Evolutionary conservation across 192 early-diverging fungal genomes (phyloP), one percentile per base, ranked within the genome.

Genomic region (Tieghemiomyces parasiticus): DNA sequence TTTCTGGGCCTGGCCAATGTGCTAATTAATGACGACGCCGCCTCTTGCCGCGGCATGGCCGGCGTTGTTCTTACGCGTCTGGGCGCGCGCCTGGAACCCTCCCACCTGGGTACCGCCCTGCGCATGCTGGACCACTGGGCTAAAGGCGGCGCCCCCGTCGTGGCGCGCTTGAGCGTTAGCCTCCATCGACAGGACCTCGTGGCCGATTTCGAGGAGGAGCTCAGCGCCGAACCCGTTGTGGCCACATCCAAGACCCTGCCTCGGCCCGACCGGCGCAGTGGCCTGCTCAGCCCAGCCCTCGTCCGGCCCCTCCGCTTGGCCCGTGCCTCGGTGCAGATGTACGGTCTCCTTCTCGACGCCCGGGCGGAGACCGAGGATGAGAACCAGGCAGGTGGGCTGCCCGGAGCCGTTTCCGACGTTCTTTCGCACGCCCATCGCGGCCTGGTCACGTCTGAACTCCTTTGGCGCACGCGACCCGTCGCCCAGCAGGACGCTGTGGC

Each of bases 21-120:
- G 19, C 75, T 97, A 1, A 82, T 91, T 19, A 92, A 93, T 52
- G 97, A 99, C 61, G 92, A 95, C 28, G 88, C 88, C n/a, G 62
- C 81, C 25, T 88, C 92, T 63, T 97, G 95, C 61, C 78, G 93
- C 28, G 86, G 90, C 71, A 91, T 95, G 83, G 78, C 91, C 0
- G 85, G 81, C 14, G 68, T 68, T 8, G 62, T 97, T 56, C 78
- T 95, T 58, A 82, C 85, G 31, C 52, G 60, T 4, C 70, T 97
- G 0, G 56, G 94, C 13, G 56, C 64, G 28, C 75, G 86, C 30
- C 77, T 86, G 62, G 79, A 83, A 59, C 73, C 71, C 25, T 65
- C 68, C 12, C 75, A 77, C 20, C 59, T 86, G 35, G 71, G 78
- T 42, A 42, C n/a, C n/a, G n/a, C n/a, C n/a, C n/a, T n/a, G n/a